Evolutionary conservation across 345 rosid species (phyloP).

Genomic region (Eucalyptus tenuipes): DNA sequence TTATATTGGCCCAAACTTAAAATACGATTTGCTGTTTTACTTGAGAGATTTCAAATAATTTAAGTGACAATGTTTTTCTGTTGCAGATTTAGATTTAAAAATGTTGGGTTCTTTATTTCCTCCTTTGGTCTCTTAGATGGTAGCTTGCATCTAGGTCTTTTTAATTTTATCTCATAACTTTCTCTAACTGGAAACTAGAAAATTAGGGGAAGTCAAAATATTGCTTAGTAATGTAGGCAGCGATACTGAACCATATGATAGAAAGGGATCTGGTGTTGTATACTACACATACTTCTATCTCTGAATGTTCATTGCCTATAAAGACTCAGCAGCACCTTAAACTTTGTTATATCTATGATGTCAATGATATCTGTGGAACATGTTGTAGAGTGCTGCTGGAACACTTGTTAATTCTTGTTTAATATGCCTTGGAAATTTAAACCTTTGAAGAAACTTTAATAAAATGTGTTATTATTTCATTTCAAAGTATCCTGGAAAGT

Average conservation of each 20-base stretch:
- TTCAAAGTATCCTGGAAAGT: background rate
- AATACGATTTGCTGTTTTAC: background rate
- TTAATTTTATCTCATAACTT: background rate
- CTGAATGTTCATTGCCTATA: background rate
- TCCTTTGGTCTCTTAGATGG: background rate
- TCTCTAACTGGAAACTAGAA: background rate
- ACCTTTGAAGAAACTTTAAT: background rate
- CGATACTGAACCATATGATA: background rate
- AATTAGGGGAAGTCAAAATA: background rate
- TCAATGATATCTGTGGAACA: background rate
- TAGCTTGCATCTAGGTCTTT: background rate
- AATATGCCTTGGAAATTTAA: background rate
- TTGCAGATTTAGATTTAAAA: background rate
- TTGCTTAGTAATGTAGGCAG: background rate
- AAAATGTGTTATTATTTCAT: background rate
- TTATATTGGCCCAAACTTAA: background rate
- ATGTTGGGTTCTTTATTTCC: background rate
- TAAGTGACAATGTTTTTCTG: background rate
- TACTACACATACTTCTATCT: background rate
- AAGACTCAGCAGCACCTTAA: background rate
- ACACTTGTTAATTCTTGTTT: background rate
- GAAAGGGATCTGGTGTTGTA: background rate
- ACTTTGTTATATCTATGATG: background rate
- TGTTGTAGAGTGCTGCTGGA: background rate
- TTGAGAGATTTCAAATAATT: background rate